Evolutionary conservation across 306 rosid genomes (phyloP), one percentile per base, ranked within the genome.

Genomic region (Dalbergia cochinchinensis): DNA sequence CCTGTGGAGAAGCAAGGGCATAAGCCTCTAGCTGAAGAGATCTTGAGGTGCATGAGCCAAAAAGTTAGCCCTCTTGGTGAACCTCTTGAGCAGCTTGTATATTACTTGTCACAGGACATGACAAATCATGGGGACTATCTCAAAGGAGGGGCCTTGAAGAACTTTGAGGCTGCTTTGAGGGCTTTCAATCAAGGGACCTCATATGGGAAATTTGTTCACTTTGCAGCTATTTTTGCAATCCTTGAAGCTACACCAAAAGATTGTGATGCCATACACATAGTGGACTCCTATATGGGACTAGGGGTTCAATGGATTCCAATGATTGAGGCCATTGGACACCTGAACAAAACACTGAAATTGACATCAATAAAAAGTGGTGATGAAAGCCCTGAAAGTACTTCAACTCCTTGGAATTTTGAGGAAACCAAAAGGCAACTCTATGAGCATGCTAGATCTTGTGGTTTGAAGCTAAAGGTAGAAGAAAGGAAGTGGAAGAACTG

Each of bases 251-350:
- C 86, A 3, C 86, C 89, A 0, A 65, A 63, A n/a, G 91, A 88
- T 73, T 90, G 70, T 42, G 89, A 88, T 41, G 82, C 19, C 0
- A 61, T 90, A 50, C 88, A 89, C 54, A 33, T 89, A 80, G 76
- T 90, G 5, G 95, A 90, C 58, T 90, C 77, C 18, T 82, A 81
- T 70, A 50, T 86, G 50, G 89, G 88, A 13, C 86, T 77, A 68
- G 94, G 97, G 5, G 7, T 84, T 59, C 95, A 89, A 47, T 86
- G 90, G 89, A 73, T 89, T 39, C 70, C 82, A 35, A 9, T 90
- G 47, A 78, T 89, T 3, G 88, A 85, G 71, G 83, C 81, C 11
- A 70, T 86, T 58, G 88, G 87, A 33, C 53, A 62, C 19, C 69
- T 22, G 62, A 45, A 59, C 55, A 91, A 57, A 62, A 77, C 72